A percentile compares a stretch with the other conserved stretches of the same genome.
Evolutionary conservation across 495 filamentous ascomycete genomes (phyloP).

Genomic region (Clavariopsis aquatica): DNA sequence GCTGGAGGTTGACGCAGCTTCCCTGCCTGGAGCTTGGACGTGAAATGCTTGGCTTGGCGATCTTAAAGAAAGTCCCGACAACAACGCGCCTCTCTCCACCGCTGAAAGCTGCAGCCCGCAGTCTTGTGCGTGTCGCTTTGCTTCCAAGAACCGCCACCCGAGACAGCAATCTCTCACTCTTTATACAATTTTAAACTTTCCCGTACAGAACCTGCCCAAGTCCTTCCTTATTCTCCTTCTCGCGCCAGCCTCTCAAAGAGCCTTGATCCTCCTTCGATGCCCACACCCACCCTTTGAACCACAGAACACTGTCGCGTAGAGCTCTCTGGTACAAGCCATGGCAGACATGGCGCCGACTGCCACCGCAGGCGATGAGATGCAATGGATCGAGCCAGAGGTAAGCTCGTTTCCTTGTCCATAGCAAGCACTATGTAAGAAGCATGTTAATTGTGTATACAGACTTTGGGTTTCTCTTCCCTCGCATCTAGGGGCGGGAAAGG

Average conservation of each 20-base stretch:
- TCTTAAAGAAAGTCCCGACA: not conserved
- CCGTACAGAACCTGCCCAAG: conserved; percentile 33
- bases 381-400: conserved; percentile 44
- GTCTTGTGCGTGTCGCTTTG: conserved; percentile 37
- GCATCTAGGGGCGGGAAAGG: conserved; percentile 47
- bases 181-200: conserved; percentile 32
- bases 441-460: conserved; percentile 50
- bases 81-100: conserved; percentile 12
- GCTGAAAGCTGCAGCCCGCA: conserved; percentile 29
- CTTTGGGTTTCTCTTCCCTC: conserved; percentile 78
- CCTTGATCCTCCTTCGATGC: conserved; percentile 22
- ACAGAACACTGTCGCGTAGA: conserved; percentile 42
- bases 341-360: conserved; percentile 61
- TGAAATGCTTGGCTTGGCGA: no score
- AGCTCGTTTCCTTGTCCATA: not conserved
- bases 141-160: conserved; percentile 19
- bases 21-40: conserved; percentile 19
- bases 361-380: conserved; percentile 58
- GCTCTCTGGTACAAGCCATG: conserved; percentile 46
- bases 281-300: conserved; percentile 31
- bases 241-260: conserved; percentile 9
- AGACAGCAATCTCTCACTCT: conserved; percentile 16
- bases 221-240: conserved; percentile 32
- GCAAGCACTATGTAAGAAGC: not conserved
- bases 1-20: conserved; percentile 27